Base-by-base conservation (phyloP, 2,329 filamentous ascomycete species). In the Xylaria sp. region DNA sequence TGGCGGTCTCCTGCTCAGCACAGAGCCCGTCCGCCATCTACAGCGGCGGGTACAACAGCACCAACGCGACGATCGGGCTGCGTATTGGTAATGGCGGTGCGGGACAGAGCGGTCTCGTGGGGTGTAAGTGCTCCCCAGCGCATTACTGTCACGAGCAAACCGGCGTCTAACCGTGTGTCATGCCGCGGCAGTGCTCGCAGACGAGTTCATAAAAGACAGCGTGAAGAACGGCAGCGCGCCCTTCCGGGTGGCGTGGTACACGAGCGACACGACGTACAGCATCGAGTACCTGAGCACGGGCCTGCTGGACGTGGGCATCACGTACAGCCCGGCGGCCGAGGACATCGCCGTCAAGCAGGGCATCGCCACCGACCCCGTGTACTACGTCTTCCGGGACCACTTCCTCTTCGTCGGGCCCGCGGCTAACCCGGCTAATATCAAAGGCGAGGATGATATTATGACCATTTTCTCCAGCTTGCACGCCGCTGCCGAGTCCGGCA, bases 301-400 rank as follows among this genome's bases (percentile, higher is more conserved):
- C n/a, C 31, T 55, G 41, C 21, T 47, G n/a, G 53, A 55, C 27
- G 44, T 57, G 15, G 44, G 54, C 35, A 57, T 57, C 37, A 57
- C 54, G 11, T 57, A 57, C 17, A 57, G 54, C 38, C 54, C 54
- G 23, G 35, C 44, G 3, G 54, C 54, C 25, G 54, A 57, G 44
- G 21, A 33, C 8, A 57, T 57, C n/a, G 54, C 54, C 7, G 46
- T 57, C 25, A 27, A 51, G 15, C 33, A 57, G 27, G 54, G 44
- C 21, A 51, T 57, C 13, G 46, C 44, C 6, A 43, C 13, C 25
- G 38, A 51, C 19, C 35, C 44, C 0, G n/a, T 49, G 44, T 57
- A 57, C 35, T 57, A 57, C 17, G 46, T n/a, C n/a, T 57, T 57
- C 35, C 44, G 54, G 4, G 54, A 51, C 21, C 54, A 57, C 38